A percentile compares a stretch with the other conserved stretches of the same genome.
Conservation (phyloP, 371 early-diverging fungal genomes). For the Mortierella sp. region DNA sequence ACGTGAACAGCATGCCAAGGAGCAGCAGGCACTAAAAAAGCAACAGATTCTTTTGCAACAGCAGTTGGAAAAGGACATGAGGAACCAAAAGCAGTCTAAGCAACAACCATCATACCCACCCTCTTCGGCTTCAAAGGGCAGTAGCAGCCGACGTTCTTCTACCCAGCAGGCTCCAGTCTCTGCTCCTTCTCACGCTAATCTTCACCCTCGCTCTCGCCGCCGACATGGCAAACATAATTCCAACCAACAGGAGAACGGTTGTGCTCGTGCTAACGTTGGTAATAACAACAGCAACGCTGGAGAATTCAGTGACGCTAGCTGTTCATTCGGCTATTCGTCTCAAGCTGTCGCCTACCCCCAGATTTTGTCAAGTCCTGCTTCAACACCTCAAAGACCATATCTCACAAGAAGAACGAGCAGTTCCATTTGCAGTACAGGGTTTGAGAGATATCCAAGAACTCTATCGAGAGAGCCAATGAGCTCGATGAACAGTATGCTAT, state of each 20-base stretch:
- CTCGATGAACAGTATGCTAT: slow-evolving; percentile 71
- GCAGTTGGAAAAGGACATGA: slow-evolving; percentile 24
- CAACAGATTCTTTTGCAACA: slow-evolving; percentile 18
- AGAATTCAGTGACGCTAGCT: slow-evolving; percentile 53
- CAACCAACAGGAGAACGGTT: background rate
- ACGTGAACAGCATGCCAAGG: slow-evolving; percentile 25
- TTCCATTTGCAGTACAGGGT: slow-evolving; percentile 66
- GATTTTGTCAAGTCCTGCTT: slow-evolving; percentile 63
- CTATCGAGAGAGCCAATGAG: slow-evolving; percentile 65
- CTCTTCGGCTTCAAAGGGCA: background rate
- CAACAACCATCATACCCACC: background rate
- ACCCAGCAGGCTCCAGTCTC: too few relatives aligned
- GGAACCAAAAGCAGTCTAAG: slow-evolving; percentile 19
- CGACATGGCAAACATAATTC: too few relatives aligned
- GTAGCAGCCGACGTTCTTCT: background rate
- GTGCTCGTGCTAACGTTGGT: slow-evolving; percentile 2
- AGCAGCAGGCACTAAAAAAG: slow-evolving; percentile 20
- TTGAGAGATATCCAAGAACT: slow-evolving; percentile 63
- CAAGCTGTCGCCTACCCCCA: slow-evolving; percentile 77
- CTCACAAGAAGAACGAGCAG: slow-evolving; percentile 63
- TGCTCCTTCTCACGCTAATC: too few relatives aligned
- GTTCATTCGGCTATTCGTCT: slow-evolving; percentile 69
- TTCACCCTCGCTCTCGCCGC: too few relatives aligned
- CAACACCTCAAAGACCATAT: slow-evolving; percentile 58
- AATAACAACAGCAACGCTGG: slow-evolving; percentile 31